phyloP scores from a whole-genome alignment of 169 alveolate genomes.

The Amoebophrya sp. region DNA sequence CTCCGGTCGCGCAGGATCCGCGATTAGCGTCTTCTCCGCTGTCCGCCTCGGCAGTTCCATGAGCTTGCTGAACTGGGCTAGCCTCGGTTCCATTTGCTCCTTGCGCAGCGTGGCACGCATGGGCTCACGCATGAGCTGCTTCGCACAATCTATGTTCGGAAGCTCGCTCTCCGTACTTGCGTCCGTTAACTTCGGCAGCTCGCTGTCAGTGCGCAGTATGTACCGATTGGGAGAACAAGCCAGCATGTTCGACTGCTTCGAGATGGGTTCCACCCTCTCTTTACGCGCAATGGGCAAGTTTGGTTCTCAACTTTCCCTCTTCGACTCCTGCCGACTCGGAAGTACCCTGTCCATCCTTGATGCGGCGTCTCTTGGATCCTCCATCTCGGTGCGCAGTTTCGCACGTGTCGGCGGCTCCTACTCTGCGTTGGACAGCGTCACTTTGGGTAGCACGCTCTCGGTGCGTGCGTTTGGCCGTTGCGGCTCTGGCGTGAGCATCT shows the following conservation, averaged over 20 bases:
- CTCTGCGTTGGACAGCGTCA: neutral
- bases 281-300: neutral
- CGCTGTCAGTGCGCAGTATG: conserved; percentile 24
- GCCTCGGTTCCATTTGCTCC: neutral
- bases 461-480: neutral
- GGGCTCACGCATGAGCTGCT: neutral
- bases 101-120: neutral
- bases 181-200: conserved; percentile 6
- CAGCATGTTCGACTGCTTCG: conserved; percentile 9
- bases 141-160: neutral
- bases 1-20: neutral
- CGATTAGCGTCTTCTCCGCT: neutral
- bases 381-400: neutral
- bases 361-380: neutral
- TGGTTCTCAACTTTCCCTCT: neutral
- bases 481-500: conserved; percentile 9
- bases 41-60: conserved; percentile 13
- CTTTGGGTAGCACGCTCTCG: conserved; percentile 5
- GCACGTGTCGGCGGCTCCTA: neutral
- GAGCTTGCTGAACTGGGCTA: neutral
- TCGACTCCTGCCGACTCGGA: neutral
- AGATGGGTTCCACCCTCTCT: neutral
- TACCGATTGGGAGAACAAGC: neutral
- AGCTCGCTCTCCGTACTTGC: neutral
- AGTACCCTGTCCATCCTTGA: neutral